Base-by-base conservation (phyloP, 352 stramenopile species). In the Pythium angustatum region DNA sequence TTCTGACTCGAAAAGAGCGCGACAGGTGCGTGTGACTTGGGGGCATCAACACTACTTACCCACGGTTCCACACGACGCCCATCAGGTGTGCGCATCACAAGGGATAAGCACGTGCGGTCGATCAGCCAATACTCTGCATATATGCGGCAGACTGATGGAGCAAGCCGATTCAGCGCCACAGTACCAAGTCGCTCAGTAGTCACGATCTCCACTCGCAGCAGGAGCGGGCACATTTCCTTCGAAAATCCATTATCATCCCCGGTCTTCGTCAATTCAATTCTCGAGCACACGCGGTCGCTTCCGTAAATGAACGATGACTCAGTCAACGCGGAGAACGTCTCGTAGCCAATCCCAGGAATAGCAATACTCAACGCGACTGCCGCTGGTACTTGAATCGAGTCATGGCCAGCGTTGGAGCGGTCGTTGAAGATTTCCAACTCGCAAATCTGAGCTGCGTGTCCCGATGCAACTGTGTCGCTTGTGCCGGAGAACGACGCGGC, bases 61-160 rank as follows among this genome's bases (percentile, higher is more conserved):
- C 69, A 77, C 55, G 21, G 75, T 68, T 49, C 78, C 53, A 65
- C 83, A 78, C 58, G 78, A 79, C 21, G 76, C 71, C 82, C 77
- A 55, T 86, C 75, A 2, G 72, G 73, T 8, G 83, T 91, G 49
- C 90, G 85, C 58, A 90, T 90, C 14, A 76, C 71, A 9, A 95
- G 78, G 8, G 73, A 86, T 3, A 95, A 65, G 27, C 75, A 85
- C 17, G 86, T 91, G 27, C 86, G 81, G 56, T 95, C 84, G 50
- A 95, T 88, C 43, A 95, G 58, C 86, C 86, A 95, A 64, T 93
- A 95, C 53, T 95, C 84, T 7, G 73, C 86, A 56, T 86, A 95
- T 15, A 95, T 77, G 34, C 82, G 73, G 19, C 83, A 93, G 10
- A 88, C 68, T 10, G 88, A 73, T 0, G 86, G 84, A 7, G 76